Evolutionary conservation across 208 protist genomes (phyloP).

Genomic region (Strigomonas galati): DNA sequence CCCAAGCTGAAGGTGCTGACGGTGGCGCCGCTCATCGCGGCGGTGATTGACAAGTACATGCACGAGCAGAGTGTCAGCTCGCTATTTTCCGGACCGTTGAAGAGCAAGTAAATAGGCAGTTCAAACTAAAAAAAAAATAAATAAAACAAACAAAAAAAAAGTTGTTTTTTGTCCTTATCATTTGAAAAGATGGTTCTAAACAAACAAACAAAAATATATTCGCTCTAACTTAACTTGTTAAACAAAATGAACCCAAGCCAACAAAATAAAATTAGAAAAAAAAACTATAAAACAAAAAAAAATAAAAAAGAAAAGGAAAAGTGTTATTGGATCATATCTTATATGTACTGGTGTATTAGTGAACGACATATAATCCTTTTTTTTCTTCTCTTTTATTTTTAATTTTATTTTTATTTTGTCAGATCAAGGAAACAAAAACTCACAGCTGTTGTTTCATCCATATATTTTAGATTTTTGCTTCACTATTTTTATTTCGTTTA

Average conservation of each 20-base stretch:
- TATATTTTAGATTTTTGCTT: slow-evolving; percentile 11
- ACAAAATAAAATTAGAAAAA: no score
- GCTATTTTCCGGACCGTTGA: slow-evolving; percentile 47
- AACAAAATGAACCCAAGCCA: not conserved
- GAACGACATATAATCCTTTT: not conserved
- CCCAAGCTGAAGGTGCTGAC: slow-evolving; percentile 88
- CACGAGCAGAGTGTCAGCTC: slow-evolving; percentile 66
- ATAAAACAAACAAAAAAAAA: not conserved
- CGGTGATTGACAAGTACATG: slow-evolving; percentile 68
- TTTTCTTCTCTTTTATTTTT: slow-evolving; percentile 17
- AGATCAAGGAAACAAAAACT: not conserved
- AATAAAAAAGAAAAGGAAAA: no score
- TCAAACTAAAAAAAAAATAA: not conserved
- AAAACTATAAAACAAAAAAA: no score
- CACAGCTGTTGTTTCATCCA: not conserved
- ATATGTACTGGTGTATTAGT: no score
- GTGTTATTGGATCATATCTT: no score
- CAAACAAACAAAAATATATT: not conserved
- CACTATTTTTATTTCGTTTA: slow-evolving; percentile 6
- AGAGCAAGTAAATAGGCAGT: slow-evolving; percentile 4
- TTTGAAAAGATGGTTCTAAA: not conserved
- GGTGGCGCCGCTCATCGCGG: slow-evolving; percentile 86
- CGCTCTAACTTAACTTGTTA: not conserved
- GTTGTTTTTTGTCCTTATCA: slow-evolving; percentile 10
- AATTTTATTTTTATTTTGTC: slow-evolving; percentile 11